Evolutionary conservation across 1,139 yeast species (phyloP), one percentile per base, ranked within the genome.

Genomic region (Scheffersomyces quercinus): DNA sequence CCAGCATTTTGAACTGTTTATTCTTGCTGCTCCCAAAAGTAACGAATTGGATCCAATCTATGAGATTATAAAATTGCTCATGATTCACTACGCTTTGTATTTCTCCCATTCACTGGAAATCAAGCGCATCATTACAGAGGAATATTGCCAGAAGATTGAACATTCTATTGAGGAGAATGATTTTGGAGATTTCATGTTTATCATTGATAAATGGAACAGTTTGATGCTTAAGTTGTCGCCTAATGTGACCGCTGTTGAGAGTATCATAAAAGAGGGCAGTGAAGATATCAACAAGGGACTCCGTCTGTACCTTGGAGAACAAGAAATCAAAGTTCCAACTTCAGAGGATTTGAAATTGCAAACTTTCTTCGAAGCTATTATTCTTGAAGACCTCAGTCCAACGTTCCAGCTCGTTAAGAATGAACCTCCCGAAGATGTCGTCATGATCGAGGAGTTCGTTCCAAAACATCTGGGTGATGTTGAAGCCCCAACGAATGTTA

Each of bases 1-100:
- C 0, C 62, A 66, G 41, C 77, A 73, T 46, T 56, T 55, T 35
- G 79, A 74, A 49, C 66, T 65, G 56, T 74, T 65, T 46, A 46
- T 73, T 11, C 58, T 74, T 37, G 78, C 75, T 1, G 67, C 59
- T 9, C 81, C 82, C 3, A 78, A 77, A 48, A 67, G 72, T 40
- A 78, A 79, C 42, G 87, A 82, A 49, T 70, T 85, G 46, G 83
- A 87, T 55, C 93, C 96, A 3, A 68, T 86, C 50, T 76, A 73
- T 38, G 97, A 90, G 56, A 76, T 89, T 39, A 87, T 85, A 16
- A 79, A 68, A 49, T 51, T 73, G 7, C 67, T 73, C 45, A 74
- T 71, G 61, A 67, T 73, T 24, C 78, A 74, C 48, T 70, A 59
- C 44, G 63, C 73, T 3, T 56, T 74, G 13, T 74, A 68, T 51